A percentile compares a stretch with the other conserved stretches of the same genome.
phyloP scores from a whole-genome alignment of 2,329 filamentous ascomycete genomes.

The Berkeleyomyces rouxiae region DNA sequence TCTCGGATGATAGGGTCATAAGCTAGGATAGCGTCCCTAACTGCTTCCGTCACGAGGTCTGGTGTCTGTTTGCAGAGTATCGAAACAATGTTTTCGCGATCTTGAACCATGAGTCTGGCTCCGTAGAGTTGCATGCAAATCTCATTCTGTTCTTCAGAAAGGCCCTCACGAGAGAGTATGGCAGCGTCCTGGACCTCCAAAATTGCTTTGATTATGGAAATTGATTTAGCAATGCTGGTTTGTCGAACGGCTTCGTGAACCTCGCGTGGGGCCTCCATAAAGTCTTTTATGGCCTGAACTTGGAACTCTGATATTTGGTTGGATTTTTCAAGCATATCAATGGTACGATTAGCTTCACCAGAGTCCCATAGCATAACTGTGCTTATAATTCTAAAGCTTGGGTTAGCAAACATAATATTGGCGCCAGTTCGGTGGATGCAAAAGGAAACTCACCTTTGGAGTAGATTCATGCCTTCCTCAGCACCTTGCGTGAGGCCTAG shows the following conservation, averaged over 20 bases:
- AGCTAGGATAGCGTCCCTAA: constrained; percentile 47
- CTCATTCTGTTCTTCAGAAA: constrained; percentile 10
- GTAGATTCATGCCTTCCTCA: constrained; percentile 64
- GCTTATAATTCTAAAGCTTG: constrained; percentile 45
- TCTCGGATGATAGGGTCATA: constrained; percentile 60
- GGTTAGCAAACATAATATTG: too few relatives aligned
- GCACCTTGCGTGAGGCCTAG: constrained; percentile 53
- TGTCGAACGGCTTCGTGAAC: constrained; percentile 43
- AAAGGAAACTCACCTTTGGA: constrained; percentile 35
- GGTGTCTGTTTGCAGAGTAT: constrained; percentile 52
- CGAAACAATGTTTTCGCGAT: constrained; percentile 53
- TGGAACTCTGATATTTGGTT: constrained; percentile 39
- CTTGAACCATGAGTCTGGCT: constrained; percentile 51
- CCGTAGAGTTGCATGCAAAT: constrained; percentile 32
- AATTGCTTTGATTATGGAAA: constrained; percentile 53
- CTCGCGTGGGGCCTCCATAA: constrained; percentile 34
- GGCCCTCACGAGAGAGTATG: constrained; percentile 17
- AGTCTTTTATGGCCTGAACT: constrained; percentile 41
- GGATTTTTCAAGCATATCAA: constrained; percentile 46
- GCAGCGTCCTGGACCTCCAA: constrained; percentile 35
- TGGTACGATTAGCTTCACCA: constrained; percentile 48
- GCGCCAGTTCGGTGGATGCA: too few relatives aligned
- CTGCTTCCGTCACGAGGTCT: constrained; percentile 52
- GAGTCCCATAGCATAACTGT: constrained; percentile 59
- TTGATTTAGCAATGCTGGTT: constrained; percentile 31